Percentiles rank a stretch among this genome's conserved stretches.
These are phyloP conservation scores for Asterionellopsis glacialis DNA, from an alignment of 108 stramenopile species.

Conservation along the genomic window DNA sequence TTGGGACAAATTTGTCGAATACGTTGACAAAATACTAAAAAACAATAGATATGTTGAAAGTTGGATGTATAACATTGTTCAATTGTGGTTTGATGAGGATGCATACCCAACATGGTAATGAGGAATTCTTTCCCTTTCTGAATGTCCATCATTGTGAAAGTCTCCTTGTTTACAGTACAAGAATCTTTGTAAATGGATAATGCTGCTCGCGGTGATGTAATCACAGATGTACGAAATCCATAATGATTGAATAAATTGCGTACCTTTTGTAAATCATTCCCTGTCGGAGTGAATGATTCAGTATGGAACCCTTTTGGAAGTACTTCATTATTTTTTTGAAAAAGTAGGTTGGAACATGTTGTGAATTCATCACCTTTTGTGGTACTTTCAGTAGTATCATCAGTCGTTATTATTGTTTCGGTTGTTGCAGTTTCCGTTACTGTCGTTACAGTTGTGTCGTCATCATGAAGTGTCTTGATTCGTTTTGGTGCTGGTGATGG, in stretches of 20 bases:
- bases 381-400: too few relatives aligned
- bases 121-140: slow-evolving; percentile 34
- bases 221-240: slow-evolving; percentile 46
- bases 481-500: too few relatives aligned
- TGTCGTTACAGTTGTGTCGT: too few relatives aligned
- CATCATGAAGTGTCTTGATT: too few relatives aligned
- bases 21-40: slow-evolving; percentile 30
- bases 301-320: too few relatives aligned
- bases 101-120: slow-evolving; percentile 37
- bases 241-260: slow-evolving; percentile 17
- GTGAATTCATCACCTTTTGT: too few relatives aligned
- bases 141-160: not conserved
- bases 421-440: too few relatives aligned
- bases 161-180: slow-evolving; percentile 4
- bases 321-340: too few relatives aligned
- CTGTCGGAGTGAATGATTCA: too few relatives aligned
- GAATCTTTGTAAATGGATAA: slow-evolving; percentile 48
- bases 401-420: too few relatives aligned
- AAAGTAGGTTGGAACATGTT: too few relatives aligned
- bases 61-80: slow-evolving; percentile 21
- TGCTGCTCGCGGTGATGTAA: slow-evolving; percentile 43
- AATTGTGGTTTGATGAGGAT: slow-evolving; percentile 32
- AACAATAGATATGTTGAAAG: slow-evolving; percentile 22
- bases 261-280: slow-evolving; percentile 13
- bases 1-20: slow-evolving; percentile 15